Evolutionary conservation across 2,329 filamentous ascomycete species (phyloP).

Genomic region (Ilyonectria sp.): DNA sequence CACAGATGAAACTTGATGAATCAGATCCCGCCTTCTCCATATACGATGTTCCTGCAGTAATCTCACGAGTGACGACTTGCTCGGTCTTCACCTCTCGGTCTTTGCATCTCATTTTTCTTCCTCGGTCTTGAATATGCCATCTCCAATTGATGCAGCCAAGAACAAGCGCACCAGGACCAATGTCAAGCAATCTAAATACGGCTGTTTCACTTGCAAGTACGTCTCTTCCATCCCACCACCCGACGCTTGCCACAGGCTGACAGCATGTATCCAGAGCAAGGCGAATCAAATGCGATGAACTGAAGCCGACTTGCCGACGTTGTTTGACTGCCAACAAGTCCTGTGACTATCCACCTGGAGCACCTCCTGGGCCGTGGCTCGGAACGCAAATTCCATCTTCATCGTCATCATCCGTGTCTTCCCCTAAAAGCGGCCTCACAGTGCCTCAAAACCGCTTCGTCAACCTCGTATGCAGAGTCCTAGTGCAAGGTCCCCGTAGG

Average conservation of each 20-base stretch:
- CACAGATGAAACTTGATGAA: too few relatives aligned
- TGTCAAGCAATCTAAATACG: constrained; percentile 42
- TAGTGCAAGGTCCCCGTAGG: constrained; percentile 34
- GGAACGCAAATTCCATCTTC: background rate
- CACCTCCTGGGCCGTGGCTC: background rate
- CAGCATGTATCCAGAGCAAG: constrained; percentile 23
- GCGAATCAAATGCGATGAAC: constrained; percentile 43
- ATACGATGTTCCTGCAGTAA: too few relatives aligned
- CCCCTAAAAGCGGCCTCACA: background rate
- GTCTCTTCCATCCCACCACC: background rate
- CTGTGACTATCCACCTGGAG: constrained; percentile 36
- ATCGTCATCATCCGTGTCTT: background rate
- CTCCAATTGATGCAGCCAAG: background rate
- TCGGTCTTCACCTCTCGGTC: too few relatives aligned
- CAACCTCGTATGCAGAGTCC: constrained; percentile 28
- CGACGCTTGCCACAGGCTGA: constrained; percentile 12
- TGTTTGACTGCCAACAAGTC: constrained; percentile 32
- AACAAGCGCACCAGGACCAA: constrained; percentile 41
- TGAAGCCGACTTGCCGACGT: constrained; percentile 35
- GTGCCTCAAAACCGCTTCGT: constrained; percentile 22
- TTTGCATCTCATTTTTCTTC: too few relatives aligned
- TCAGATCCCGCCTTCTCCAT: too few relatives aligned
- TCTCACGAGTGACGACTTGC: too few relatives aligned
- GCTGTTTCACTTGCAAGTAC: constrained; percentile 46
- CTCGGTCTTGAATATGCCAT: constrained; percentile 14